Evolutionary conservation across 1,139 yeast genomes (phyloP), one percentile per base, ranked within the genome.

Genomic region (Yarrowia galli): DNA sequence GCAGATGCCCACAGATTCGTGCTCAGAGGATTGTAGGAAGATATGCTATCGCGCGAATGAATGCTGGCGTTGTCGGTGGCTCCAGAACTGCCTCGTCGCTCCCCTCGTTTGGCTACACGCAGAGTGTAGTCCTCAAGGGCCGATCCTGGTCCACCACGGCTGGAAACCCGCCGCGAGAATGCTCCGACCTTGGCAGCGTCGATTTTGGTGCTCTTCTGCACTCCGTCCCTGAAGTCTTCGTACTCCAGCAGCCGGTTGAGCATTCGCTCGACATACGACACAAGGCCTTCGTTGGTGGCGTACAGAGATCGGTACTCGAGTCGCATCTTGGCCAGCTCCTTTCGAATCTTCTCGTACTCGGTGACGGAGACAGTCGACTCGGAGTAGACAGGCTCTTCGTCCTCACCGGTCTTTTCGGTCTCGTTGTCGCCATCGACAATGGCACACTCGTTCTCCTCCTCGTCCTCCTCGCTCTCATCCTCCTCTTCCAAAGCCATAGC

Each of bases 241-340:
- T 61, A 61, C 56, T 61, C 66, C 38, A 61, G 25, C 38, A 61
- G 56, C 20, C 66, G 66, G 49, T 46, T 61, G 46, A 61, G 66
- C 66, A 61, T 61, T 36, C 66, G 32, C 46, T 61, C 66, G 46
- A 61, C 56, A 36, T 61, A 61, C 12, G 54, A 48, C 20, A 61
- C 66, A 13, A 61, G 66, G 3, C 66, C 66, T 20, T 61, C 56
- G 66, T 61, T 61, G 56, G 66, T 61, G 15, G 56, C 54, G 4
- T 36, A 48, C 23, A 48, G 38, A 46, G 66, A 35, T 46, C 56
- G 66, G 56, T 61, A 48, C 56, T 61, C 66, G 38, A 46, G 66
- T 18, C 45, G 54, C 56, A 61, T 46, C 56, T 61, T 46, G 45
- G 45, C 8, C 46, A 61, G 23, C 38, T 46, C 56, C 46, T 46